Evolutionary conservation across 108 stramenopile species (phyloP), one percentile per base, ranked within the genome.

Genomic region (Skeletonema costatum): DNA sequence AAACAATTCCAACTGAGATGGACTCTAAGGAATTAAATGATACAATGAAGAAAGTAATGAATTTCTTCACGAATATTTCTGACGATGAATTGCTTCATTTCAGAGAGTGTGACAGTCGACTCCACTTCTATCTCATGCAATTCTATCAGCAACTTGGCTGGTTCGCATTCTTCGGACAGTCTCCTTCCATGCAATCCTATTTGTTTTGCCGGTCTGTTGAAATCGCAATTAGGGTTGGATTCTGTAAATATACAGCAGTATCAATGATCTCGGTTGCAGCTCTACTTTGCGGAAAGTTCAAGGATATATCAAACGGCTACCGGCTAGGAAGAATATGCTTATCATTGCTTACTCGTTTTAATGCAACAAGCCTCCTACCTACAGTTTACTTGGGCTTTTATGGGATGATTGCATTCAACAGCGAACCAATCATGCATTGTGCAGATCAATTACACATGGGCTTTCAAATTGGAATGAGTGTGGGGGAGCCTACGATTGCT

Each of bases 391-490:
- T 56, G 53, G 9, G 25, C 9, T 56, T 56, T 10, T 56, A 56
- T n/a, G 53, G 53, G 21, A 0, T 29, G 19, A 25, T 56, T 21
- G 53, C 53, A 25, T 25, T 35, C 33, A 64, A 64, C 38, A 64
- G 17, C n/a, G 63, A 64, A 39, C 63, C 63, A 35, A 17, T 64
- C 36, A 8, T 38, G 63, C 14, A 19, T 38, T 30, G 29, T 10
- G 29, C 63, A 17, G 38, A 39, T 21, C 19, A 64, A 35, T 6
- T 64, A 17, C 63, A 19, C n/a, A 64, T 4, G 63, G 63, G 63
- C 9, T 64, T 64, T 39, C 36, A 64, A 29, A 19, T 64, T 7
- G 63, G 63, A 7, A 64, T 64, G 63, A 56, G 53, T 29, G 53
- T 56, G 21, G 53, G 53, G 53, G 53, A 56, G 4, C 9, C 53